Evolutionary conservation across 163 green algal genomes (phyloP).

Genomic region (Scenedesmus sp.): DNA sequence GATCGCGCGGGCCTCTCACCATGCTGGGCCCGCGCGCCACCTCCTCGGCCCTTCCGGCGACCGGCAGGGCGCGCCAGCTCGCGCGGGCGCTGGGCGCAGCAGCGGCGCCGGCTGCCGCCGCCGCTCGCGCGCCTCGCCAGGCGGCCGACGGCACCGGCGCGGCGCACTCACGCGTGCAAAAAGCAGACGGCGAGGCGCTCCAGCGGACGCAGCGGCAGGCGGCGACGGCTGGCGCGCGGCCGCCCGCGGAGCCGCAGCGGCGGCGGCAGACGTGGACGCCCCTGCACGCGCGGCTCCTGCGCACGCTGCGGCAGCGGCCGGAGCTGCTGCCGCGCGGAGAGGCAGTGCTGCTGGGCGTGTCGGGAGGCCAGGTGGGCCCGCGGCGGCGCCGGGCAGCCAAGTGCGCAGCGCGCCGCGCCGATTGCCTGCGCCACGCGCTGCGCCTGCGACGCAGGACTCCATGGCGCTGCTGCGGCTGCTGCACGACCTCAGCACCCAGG

Average conservation of each 20-base stretch:
- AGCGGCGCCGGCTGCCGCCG: no score
- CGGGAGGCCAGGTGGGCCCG: constrained; percentile 53
- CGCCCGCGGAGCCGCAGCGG: not conserved
- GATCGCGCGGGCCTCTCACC: no score
- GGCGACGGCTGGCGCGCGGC: not conserved
- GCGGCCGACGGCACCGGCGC: no score
- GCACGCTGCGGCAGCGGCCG: constrained; percentile 2
- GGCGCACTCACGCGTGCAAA: no score
- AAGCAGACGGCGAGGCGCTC: no score
- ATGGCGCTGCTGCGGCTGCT: constrained; percentile 51
- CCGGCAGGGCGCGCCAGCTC: no score
- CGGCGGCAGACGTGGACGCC: constrained; percentile 14
- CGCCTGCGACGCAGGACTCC: constrained; percentile 49
- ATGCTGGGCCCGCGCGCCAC: no score
- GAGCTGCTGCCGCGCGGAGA: constrained; percentile 37
- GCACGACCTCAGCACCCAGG: constrained; percentile 40
- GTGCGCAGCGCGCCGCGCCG: not conserved
- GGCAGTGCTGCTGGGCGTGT: constrained; percentile 54
- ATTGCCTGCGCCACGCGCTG: not conserved
- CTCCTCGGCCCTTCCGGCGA: no score
- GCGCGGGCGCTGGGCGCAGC: no score
- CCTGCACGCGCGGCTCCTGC: constrained; percentile 43
- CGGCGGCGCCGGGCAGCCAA: not conserved
- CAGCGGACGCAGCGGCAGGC: not conserved
- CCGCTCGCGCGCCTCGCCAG: no score